Conservation (phyloP, 2,329 filamentous ascomycete species). For the Fusarium foetens region DNA sequence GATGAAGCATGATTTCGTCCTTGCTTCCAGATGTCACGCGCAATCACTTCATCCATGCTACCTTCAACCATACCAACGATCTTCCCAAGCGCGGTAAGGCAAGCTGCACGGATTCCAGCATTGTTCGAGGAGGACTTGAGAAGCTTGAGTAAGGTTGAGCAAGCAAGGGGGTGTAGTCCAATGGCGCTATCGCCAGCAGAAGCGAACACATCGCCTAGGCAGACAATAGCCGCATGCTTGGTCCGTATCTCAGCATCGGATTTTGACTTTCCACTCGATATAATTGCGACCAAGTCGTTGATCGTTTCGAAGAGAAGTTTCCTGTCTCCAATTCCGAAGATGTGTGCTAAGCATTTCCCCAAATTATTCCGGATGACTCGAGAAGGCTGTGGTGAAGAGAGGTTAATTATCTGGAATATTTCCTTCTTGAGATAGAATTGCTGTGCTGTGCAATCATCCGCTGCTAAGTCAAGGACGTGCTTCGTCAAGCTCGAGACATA, state of each 20-base stretch:
- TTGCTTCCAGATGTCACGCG: slow-evolving; percentile 95
- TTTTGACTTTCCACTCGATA: slow-evolving; percentile 78
- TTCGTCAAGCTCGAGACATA: slow-evolving; percentile 85
- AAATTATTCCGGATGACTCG: slow-evolving; percentile 91
- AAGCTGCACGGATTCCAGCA: slow-evolving; percentile 81
- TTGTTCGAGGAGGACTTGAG: slow-evolving; percentile 83
- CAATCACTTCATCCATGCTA: slow-evolving; percentile 84
- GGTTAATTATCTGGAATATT: slow-evolving; percentile 89
- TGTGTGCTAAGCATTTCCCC: slow-evolving; percentile 82
- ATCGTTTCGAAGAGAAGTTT: slow-evolving; percentile 95
- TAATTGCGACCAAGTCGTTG: slow-evolving; percentile 81
- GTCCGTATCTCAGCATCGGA: slow-evolving; percentile 79
- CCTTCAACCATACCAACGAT: slow-evolving; percentile 78
- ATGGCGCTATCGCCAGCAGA: slow-evolving; percentile 95
- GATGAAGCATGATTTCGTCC: slow-evolving; percentile 77
- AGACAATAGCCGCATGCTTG: slow-evolving; percentile 88
- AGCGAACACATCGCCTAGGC: slow-evolving; percentile 88
- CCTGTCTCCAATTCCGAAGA: slow-evolving; percentile 86
- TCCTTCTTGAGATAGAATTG: slow-evolving; percentile 94
- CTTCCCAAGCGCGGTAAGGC: slow-evolving; percentile 80
- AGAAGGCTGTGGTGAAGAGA: slow-evolving; percentile 84
- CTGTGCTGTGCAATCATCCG: slow-evolving; percentile 85
- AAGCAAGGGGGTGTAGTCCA: slow-evolving; percentile 79
- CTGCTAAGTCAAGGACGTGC: slow-evolving; percentile 78
- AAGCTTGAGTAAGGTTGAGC: slow-evolving; percentile 77